Percentiles rank a stretch among this genome's conserved stretches.
These are phyloP conservation scores for Brassica nigra DNA, from an alignment of 345 rosid genomes.

Conservation along the genomic window DNA sequence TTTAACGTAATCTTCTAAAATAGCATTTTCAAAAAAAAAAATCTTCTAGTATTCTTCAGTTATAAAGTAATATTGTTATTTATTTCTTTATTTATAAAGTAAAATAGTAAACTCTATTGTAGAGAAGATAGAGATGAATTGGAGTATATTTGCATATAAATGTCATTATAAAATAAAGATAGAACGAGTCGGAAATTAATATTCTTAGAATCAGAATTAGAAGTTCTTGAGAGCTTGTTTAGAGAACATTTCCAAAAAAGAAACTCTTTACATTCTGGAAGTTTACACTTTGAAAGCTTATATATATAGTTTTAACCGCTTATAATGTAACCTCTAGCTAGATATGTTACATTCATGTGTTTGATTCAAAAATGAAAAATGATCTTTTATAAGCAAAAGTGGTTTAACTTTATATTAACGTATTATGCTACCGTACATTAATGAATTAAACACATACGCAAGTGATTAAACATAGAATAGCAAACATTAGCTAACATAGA, in stretches of 20 bases:
- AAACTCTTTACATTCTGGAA: no score
- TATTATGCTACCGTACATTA: not conserved
- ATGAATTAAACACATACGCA: not conserved
- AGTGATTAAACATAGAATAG: not conserved
- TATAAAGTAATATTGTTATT: no score
- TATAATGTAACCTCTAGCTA: not conserved
- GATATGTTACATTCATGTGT: not conserved
- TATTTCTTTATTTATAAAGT: no score
- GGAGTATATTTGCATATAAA: not conserved
- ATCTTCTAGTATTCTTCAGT: no score
- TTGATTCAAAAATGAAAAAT: slow-evolving; percentile 2
- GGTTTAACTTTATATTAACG: not conserved
- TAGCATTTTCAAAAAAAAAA: no score
- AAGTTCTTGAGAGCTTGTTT: not conserved
- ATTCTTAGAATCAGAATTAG: not conserved
- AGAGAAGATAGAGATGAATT: no score
- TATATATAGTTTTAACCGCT: not conserved
- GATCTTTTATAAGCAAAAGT: not conserved
- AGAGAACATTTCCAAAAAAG: not conserved
- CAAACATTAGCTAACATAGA: not conserved
- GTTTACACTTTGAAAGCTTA: not conserved
- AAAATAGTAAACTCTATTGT: no score
- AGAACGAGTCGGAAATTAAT: no score
- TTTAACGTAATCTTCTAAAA: no score
- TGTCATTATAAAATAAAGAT: not conserved